phyloP scores from a whole-genome alignment of 805 yeast species.

The Nadsonia fulvescens region DNA sequence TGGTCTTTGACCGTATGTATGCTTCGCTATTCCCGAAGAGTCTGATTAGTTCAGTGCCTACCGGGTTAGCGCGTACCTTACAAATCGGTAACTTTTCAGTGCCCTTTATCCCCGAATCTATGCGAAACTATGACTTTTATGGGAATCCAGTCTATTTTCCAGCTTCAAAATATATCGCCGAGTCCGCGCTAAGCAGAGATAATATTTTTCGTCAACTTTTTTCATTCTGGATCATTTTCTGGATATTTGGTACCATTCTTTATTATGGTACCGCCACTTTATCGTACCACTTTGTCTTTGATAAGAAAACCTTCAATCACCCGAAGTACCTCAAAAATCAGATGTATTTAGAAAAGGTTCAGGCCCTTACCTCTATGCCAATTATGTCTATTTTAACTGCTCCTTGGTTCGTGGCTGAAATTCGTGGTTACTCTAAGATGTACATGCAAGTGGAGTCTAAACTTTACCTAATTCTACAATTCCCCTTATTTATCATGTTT shows the following conservation, averaged over 20 bases:
- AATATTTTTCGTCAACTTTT: conserved; percentile 54
- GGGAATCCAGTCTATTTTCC: conserved; percentile 49
- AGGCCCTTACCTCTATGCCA: conserved; percentile 73
- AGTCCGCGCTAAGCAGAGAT: conserved; percentile 56
- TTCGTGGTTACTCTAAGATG: conserved; percentile 65
- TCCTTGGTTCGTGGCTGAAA: conserved; percentile 78
- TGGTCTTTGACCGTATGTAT: conserved; percentile 53
- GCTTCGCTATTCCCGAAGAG: conserved; percentile 42
- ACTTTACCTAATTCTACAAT: conserved; percentile 47
- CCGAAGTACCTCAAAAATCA: conserved; percentile 93
- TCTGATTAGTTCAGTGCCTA: conserved; percentile 3
- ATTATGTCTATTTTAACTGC: conserved; percentile 70
- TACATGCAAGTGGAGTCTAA: conserved; percentile 47
- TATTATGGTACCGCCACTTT: conserved; percentile 59
- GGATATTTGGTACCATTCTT: conserved; percentile 73
- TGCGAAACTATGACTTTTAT: conserved; percentile 25
- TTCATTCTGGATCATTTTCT: conserved; percentile 48
- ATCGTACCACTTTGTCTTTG: conserved; percentile 68
- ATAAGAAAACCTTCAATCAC: conserved; percentile 80
- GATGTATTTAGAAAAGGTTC: conserved; percentile 62
- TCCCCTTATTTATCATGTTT: conserved; percentile 70
- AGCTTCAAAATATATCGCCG: conserved; percentile 35
- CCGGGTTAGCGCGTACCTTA: conserved; percentile 3
- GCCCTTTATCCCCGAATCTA: conserved; percentile 3
- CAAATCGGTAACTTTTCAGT: conserved; percentile 3